phyloP scores from a whole-genome alignment of 2,329 filamentous ascomycete genomes.

The Allantophomopsis lycopodina region DNA sequence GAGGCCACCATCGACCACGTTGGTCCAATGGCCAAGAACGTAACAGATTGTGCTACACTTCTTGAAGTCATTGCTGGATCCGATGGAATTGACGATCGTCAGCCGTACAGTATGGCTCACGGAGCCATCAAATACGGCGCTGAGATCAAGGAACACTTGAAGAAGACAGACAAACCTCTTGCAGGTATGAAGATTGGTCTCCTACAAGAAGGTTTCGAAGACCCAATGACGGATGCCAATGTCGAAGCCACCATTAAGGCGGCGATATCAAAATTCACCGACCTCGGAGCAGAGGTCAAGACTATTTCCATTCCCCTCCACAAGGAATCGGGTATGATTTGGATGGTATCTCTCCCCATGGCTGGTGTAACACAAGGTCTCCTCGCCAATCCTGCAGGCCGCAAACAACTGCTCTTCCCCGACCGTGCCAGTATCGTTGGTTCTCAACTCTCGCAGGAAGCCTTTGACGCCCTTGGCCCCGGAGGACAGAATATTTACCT shows the following conservation, averaged over 20 bases:
- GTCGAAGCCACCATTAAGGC: conserved; percentile 18
- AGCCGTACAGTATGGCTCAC: conserved; percentile 18
- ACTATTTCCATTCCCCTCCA: conserved; percentile 36
- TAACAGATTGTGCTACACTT: conserved; percentile 24
- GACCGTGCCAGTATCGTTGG: conserved; percentile 11
- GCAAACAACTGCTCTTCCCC: conserved; percentile 25
- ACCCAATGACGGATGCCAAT: conserved; percentile 25
- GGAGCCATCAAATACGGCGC: conserved; percentile 12
- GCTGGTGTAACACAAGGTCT: conserved; percentile 25
- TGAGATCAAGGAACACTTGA: conserved; percentile 7
- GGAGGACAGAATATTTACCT: conserved; percentile 40
- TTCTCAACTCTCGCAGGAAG: conserved; percentile 33
- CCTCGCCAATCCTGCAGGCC: conserved; percentile 28
- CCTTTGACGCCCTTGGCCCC: conserved; percentile 35
- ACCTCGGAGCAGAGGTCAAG: conserved; percentile 32
- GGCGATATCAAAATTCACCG: conserved; percentile 25
- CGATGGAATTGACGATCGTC: conserved; percentile 32
- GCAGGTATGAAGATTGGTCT: conserved; percentile 26
- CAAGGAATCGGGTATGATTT: conserved; percentile 31
- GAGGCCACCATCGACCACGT: conserved; percentile 36
- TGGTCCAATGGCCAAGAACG: conserved; percentile 26
- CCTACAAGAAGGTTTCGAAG: conserved; percentile 28
- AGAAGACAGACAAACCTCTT: conserved; percentile 7
- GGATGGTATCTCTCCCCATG: conserved; percentile 33
- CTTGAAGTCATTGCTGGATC: conserved; percentile 31